Evolutionary conservation across 352 stramenopile species (phyloP), one percentile per base, ranked within the genome.

Genomic region (Peronospora destructor): DNA sequence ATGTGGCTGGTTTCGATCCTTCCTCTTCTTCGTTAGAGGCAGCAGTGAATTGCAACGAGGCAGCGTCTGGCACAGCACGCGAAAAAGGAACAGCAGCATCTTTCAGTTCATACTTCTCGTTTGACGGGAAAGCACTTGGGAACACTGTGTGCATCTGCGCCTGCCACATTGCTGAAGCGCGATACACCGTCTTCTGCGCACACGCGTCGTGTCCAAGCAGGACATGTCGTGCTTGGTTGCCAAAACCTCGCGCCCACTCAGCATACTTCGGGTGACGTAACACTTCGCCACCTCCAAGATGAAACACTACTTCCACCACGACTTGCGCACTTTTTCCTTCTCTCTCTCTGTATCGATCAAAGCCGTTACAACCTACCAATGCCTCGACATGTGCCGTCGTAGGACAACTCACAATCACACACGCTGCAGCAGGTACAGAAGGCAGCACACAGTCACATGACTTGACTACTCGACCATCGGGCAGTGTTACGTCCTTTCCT

Each of bases 401-500:
- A 3, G 79, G 82, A 50, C 82, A 92, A 23, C 73, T 66, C 19
- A 87, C 36, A 32, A 92, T 61, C 0, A 76, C 62, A 36, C 68
- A 83, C 1, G 61, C 70, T 0, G 59, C 61, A 21, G 64, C 71
- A 30, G 82, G 75, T 23, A 85, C 40, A 17, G 75, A 82, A 5
- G 82, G 66, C 45, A 79, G 64, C 30, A 92, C 79, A 29, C 82
- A 92, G 49, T 92, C 78, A 14, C 45, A 64, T 0, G 79, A 85
- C 23, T 64, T 66, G 11, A 92, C 75, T 5, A 90, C 58, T 7
- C 66, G 56, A 16, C 81, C 76, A 28, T 89, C 77, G 0, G 70
- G 33, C 14, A 92, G 61, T 19, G 68, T 85, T 16, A 93, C 83
- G 46, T 90, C 75, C 45, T 90, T 77, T 10, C 82, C 83, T 10